Evolutionary conservation across 2,329 filamentous ascomycete species (phyloP).

Genomic region (Hysterium pulicare): DNA sequence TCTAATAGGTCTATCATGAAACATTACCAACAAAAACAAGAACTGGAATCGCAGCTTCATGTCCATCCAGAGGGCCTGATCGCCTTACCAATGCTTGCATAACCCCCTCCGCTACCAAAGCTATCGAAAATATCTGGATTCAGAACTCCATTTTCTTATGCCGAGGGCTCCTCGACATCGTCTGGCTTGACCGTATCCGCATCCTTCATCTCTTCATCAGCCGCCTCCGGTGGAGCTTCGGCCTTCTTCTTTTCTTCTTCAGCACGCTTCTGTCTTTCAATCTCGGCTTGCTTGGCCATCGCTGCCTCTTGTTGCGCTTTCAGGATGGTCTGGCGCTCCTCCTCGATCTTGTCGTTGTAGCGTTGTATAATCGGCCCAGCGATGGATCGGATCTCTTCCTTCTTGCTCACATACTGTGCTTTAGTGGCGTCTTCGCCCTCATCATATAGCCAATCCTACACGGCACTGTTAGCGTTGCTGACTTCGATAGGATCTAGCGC

Average conservation of each 20-base stretch:
- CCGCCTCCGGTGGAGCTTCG: slow-evolving; percentile 40
- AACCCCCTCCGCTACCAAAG: too few species aligned
- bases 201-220: slow-evolving; percentile 60
- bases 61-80: too few species aligned
- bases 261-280: slow-evolving; percentile 73
- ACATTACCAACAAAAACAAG: slow-evolving; percentile 1
- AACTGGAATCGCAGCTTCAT: slow-evolving; percentile 1
- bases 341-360: slow-evolving; percentile 91
- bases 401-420: slow-evolving; percentile 89
- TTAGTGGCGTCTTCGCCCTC: slow-evolving; percentile 94
- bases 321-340: slow-evolving; percentile 71
- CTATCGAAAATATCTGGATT: too few species aligned
- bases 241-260: slow-evolving; percentile 63
- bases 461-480: too few species aligned
- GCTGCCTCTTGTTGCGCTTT: slow-evolving; percentile 63
- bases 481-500: slow-evolving; percentile 42
- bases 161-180: slow-evolving; percentile 35
- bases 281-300: slow-evolving; percentile 60
- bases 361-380: slow-evolving; percentile 90
- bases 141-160: slow-evolving; percentile 12
- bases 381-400: slow-evolving; percentile 89
- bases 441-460: slow-evolving; percentile 95
- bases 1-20: slow-evolving; percentile 2
- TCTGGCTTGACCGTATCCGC: slow-evolving; percentile 44
- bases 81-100: too few species aligned